A percentile compares a stretch with the other conserved stretches of the same genome.
phyloP scores from a whole-genome alignment of 805 yeast genomes.

The Priceomyces castillae region DNA sequence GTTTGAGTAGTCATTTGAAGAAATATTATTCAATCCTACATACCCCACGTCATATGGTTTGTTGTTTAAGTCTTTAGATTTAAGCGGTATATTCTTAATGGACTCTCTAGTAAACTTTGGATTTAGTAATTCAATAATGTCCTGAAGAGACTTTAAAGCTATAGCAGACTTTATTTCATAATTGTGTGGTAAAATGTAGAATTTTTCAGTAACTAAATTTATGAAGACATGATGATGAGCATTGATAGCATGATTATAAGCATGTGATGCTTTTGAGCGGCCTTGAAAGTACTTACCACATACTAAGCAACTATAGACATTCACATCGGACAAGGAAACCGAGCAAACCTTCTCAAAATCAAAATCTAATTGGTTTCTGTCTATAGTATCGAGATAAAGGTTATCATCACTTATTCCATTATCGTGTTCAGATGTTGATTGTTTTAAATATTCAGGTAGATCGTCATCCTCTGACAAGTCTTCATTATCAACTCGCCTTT shows the following conservation, averaged over 20 bases:
- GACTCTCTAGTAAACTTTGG: constrained; percentile 47
- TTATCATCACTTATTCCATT: constrained; percentile 7
- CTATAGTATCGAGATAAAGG: constrained; percentile 41
- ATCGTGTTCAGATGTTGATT: background rate
- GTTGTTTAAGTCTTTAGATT: constrained; percentile 42
- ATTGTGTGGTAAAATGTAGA: constrained; percentile 64
- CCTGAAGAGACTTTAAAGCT: constrained; percentile 38
- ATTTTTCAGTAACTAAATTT: constrained; percentile 47
- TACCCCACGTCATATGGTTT: constrained; percentile 57
- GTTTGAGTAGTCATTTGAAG: constrained; percentile 53
- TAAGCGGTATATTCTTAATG: constrained; percentile 26
- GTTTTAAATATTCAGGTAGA: constrained; percentile 10
- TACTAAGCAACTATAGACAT: constrained; percentile 67
- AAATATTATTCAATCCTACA: constrained; percentile 59
- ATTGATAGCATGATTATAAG: constrained; percentile 63
- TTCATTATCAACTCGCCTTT: background rate
- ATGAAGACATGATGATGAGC: constrained; percentile 63
- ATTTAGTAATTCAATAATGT: constrained; percentile 49
- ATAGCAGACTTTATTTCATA: constrained; percentile 31
- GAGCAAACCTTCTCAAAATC: constrained; percentile 69
- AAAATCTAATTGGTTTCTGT: constrained; percentile 53
- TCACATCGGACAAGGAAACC: constrained; percentile 55
- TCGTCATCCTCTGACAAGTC: constrained; percentile 11
- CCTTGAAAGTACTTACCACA: constrained; percentile 79
- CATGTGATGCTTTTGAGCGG: constrained; percentile 58